Base-by-base conservation (phyloP, 2,329 filamentous ascomycete species). In the Trichocomaceae sp. region DNA sequence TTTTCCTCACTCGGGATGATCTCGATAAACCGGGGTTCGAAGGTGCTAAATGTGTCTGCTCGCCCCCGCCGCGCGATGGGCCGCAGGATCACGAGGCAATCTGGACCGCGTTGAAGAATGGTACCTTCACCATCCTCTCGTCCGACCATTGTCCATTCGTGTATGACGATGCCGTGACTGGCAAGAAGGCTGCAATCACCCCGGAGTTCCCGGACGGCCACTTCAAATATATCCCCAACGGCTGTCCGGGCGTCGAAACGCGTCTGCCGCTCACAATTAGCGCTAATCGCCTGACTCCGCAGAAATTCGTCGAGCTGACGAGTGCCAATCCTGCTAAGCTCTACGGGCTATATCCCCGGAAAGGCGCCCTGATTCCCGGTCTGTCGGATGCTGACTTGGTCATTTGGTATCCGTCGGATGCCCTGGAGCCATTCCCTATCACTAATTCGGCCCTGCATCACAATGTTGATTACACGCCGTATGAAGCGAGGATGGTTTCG, bases 141-240 rank as follows among this genome's bases (percentile, higher is more conserved):
- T 79, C 76, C 0, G 76, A 78, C 56, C 76, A 79, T 33, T 57
- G 55, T 41, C 45, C 77, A 20, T 79, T 75, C 63, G 68, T 64
- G 56, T 83, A 74, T 60, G 75, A 79, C 60, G 73, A 80, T 60
- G 70, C 66, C 46, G 75, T 62, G 50, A 69, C 48, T 29, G 75
- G 73, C 42, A 82, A 81, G 71, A 79, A 78, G 64, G 72, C 72
- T 1, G 74, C 72, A 55, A 70, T 80, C 57, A 75, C 62, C 47
- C 63, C 67, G 0, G 75, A 76, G 33, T 73, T 71, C 54, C 78
- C 77, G 0, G 53, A 67, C 1, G 70, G 70, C 0, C 71, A 74
- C 46, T 84, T 84, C 66, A 75, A 76, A 47, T 76, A 80, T 55
- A 80, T 83, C 39, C 80, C 81, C 9, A 83, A 83, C 60, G 81